Conservation (phyloP, 1,284 basidiomycete genomes). For the Rhodotorula sp. region DNA sequence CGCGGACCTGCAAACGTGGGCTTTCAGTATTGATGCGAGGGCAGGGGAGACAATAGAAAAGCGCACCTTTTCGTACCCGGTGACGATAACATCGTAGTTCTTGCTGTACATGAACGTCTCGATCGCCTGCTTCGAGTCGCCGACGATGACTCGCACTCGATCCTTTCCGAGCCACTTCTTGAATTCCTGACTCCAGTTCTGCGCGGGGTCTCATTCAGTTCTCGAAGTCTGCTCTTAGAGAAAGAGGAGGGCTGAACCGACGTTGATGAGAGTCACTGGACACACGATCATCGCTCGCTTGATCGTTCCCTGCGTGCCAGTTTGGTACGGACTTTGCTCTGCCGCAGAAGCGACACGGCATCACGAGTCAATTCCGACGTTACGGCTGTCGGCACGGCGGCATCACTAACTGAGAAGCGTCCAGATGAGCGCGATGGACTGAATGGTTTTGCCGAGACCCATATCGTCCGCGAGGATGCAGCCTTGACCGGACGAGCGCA, state of each 20-base stretch:
- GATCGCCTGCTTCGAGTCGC: constrained; percentile 70
- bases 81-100: constrained; percentile 77
- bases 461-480: constrained; percentile 98
- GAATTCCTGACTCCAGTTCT: constrained; percentile 97
- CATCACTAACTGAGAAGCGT: constrained; percentile 70
- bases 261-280: constrained; percentile 84
- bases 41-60: neutral
- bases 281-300: constrained; percentile 81
- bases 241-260: constrained; percentile 45
- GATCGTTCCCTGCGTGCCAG: constrained; percentile 53
- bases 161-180: constrained; percentile 88
- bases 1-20: neutral
- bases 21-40: neutral
- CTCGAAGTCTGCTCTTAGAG: too few relatives aligned
- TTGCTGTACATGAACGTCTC: constrained; percentile 71
- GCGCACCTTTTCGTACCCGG: constrained; percentile 75
- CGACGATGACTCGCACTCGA: constrained; percentile 72
- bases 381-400: neutral
- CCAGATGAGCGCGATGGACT: constrained; percentile 85
- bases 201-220: constrained; percentile 7
- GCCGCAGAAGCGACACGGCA: neutral
- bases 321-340: constrained; percentile 82
- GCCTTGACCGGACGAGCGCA: constrained; percentile 76
- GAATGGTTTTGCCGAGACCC: constrained; percentile 85
- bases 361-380: too few relatives aligned